Evolutionary conservation across 2,329 filamentous ascomycete genomes (phyloP), one percentile per base, ranked within the genome.

Genomic region (Cladosporium oxysporum): DNA sequence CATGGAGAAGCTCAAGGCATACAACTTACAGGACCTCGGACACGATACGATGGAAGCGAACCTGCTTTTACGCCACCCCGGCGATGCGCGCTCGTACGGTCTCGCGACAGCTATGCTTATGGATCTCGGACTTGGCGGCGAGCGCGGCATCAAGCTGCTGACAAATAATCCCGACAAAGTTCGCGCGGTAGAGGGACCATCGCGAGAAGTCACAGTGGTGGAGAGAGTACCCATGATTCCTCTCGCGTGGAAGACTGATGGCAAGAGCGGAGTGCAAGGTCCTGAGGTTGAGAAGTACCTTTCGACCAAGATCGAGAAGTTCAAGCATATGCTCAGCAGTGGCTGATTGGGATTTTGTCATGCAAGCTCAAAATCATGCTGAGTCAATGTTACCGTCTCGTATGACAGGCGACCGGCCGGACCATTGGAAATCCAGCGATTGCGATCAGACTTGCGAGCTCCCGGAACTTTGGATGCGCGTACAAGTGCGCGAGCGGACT

Each of bases 81-180:
- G 95, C 1, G 95, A 99, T 78, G 95, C 95, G 26, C 84, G 95
- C 63, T 97, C 92, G 72, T 99, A 99, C 75, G 95, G 95, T 1
- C 81, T 99, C n/a, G 95, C 95, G 2, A 99, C 95, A 1, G 93
- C 94, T 0, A 98, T 99, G 85, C 83, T 99, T 63, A 83, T 89
- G 67, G 95, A 99, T 79, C 81, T 99, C 33, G 93, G 92, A 0
- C 85, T 88, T 10, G 86, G 84, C 2, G 85, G 82, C 1, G 84
- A 96, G 71, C 78, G 81, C 14, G 91, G 93, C 31, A 89, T 98
- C 62, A 84, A 91, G 41, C 81, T 99, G 60, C 81, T 99, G 72
- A 99, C 95, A 11, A 99, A 99, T 77, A 99, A 99, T 74, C 95
- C 95, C 0, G 95, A 99, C 73, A 99, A 99, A 82, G 91, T 99